Percentiles rank a stretch among this genome's conserved stretches.
These are phyloP conservation scores for Schwanniomyces sp. DNA, from an alignment of 805 yeast species.

Conservation along the genomic window DNA sequence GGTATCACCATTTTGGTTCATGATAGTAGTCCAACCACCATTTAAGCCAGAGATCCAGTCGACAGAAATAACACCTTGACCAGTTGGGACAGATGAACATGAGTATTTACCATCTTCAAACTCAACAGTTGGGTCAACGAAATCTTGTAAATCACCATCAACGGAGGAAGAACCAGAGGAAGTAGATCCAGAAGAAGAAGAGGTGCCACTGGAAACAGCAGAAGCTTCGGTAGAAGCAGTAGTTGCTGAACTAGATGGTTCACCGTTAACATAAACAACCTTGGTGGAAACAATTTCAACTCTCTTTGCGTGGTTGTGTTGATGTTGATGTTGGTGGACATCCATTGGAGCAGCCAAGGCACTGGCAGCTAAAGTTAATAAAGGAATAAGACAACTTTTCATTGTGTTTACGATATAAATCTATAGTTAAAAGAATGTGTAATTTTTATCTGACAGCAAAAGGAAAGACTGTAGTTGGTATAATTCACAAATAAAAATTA, in stretches of 20 bases:
- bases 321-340: conserved; percentile 31
- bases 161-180: conserved; percentile 35
- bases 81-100: conserved; percentile 73
- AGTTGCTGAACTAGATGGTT: conserved; percentile 33
- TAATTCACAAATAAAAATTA: conserved; percentile 3
- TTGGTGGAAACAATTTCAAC: conserved; percentile 38
- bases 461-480: conserved; percentile 14
- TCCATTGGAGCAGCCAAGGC: conserved; percentile 35
- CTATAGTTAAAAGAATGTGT: conserved; percentile 1
- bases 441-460: conserved; percentile 3
- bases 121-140: conserved; percentile 45
- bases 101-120: conserved; percentile 70
- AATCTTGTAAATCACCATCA: conserved; percentile 61
- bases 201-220: conserved; percentile 6
- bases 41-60: conserved; percentile 52
- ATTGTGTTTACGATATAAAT: conserved; percentile 9
- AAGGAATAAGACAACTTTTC: conserved; percentile 26
- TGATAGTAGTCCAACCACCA: conserved; percentile 46
- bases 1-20: conserved; percentile 50
- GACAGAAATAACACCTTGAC: conserved; percentile 67
- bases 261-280: conserved; percentile 32
- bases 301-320: conserved; percentile 36
- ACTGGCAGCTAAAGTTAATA: conserved; percentile 25
- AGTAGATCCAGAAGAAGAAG: conserved; percentile 12
- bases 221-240: conserved; percentile 18